Conservation (phyloP, 345 rosid genomes). For the Citrus sp. region DNA sequence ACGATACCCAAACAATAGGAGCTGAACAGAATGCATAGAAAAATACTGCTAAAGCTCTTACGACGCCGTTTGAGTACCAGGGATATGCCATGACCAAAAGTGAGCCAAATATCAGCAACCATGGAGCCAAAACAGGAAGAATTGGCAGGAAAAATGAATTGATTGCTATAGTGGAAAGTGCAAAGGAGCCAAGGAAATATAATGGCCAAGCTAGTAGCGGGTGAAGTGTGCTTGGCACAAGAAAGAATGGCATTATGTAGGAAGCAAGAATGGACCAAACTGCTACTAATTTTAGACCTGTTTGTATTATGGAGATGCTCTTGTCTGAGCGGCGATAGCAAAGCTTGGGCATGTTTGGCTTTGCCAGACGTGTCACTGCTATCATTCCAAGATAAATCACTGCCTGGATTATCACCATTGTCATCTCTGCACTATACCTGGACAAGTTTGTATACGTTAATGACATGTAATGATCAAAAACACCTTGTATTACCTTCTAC, state of each 20-base stretch:
- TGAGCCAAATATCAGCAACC: constrained; percentile 61
- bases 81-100: constrained; percentile 87
- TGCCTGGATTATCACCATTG: constrained; percentile 63
- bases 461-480: background rate
- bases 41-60: constrained; percentile 68
- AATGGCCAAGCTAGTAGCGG: constrained; percentile 79
- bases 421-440: constrained; percentile 76
- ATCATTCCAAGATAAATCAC: constrained; percentile 59
- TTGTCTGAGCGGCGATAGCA: constrained; percentile 70
- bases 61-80: constrained; percentile 62
- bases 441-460: background rate
- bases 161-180: constrained; percentile 58
- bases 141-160: constrained; percentile 67
- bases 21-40: constrained; percentile 74
- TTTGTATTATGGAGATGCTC: constrained; percentile 48
- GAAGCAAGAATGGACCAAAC: constrained; percentile 73
- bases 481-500: background rate
- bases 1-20: constrained; percentile 61
- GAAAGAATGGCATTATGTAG: constrained; percentile 71
- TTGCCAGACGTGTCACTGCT: constrained; percentile 55
- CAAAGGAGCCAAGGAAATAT: constrained; percentile 67
- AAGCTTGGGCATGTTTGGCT: constrained; percentile 70
- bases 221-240: constrained; percentile 78
- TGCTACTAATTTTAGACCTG: constrained; percentile 51
- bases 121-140: constrained; percentile 51